phyloP scores from a whole-genome alignment of 1,284 basidiomycete species.

The Apiotrichum akiyoshidainum region DNA sequence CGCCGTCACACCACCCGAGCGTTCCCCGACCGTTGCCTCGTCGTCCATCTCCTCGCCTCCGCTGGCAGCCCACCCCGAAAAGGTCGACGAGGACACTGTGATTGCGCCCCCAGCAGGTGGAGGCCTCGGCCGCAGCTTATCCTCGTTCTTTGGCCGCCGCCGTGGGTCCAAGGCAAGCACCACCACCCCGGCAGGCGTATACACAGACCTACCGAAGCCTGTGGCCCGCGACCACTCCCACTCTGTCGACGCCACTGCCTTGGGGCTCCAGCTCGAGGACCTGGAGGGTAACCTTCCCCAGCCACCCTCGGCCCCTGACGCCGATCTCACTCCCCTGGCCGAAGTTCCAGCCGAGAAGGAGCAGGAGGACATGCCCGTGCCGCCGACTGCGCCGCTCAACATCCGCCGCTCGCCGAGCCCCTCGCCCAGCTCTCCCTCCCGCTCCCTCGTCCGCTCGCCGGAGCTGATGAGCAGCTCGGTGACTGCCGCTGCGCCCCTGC shows the following conservation, averaged over 20 bases:
- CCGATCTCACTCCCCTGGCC: not conserved
- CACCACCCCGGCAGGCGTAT: not conserved
- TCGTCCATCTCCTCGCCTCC: not conserved
- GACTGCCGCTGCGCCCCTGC: no score
- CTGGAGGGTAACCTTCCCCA: not conserved
- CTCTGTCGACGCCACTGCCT: not conserved
- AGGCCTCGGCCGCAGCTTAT: constrained; percentile 15
- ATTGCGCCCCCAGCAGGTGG: constrained; percentile 4
- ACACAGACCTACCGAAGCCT: no score
- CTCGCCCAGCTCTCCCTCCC: not conserved
- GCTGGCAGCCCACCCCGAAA: not conserved
- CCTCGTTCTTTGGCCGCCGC: constrained; percentile 19
- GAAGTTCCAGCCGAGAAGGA: not conserved
- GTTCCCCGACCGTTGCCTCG: not conserved
- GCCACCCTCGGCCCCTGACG: not conserved
- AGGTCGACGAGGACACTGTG: constrained; percentile 2
- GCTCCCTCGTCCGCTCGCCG: not conserved
- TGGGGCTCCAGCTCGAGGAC: not conserved
- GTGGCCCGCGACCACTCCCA: no score
- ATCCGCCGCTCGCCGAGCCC: not conserved
- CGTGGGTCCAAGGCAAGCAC: not conserved
- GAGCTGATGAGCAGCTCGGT: no score
- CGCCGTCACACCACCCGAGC: not conserved
- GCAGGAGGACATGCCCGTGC: no score
- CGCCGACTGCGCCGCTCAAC: no score